Percentiles rank a stretch among this genome's conserved stretches.
Evolutionary conservation across 116 monocot genomes (phyloP).

Genomic region (Thalassia testudinum): DNA sequence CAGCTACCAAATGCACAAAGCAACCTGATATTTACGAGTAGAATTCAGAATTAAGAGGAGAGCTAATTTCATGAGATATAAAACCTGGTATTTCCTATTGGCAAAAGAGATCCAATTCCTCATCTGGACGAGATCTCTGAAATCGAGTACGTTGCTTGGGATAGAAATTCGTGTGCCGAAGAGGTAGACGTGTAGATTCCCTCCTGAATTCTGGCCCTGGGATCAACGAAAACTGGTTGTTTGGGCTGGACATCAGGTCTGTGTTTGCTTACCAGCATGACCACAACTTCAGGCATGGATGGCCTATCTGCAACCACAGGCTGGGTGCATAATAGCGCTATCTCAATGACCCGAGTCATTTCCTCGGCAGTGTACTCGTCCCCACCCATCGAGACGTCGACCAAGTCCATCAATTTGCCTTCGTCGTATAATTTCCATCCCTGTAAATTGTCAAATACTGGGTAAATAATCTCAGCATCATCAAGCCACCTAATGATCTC

Average conservation of each 20-base stretch:
- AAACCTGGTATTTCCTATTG: no score
- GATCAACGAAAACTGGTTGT: slow-evolving; percentile 34
- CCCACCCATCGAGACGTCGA: slow-evolving; percentile 25
- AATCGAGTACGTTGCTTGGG: no score
- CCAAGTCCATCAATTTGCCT: slow-evolving; percentile 11
- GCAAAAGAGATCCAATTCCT: no score
- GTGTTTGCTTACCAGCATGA: slow-evolving; percentile 26
- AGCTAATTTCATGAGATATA: no score
- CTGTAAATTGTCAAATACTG: slow-evolving; percentile 10
- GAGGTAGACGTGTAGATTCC: background rate
- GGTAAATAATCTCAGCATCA: no score
- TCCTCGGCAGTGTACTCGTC: slow-evolving; percentile 16
- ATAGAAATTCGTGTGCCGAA: no score
- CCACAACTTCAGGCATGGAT: slow-evolving; percentile 41
- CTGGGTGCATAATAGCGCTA: slow-evolving; percentile 53
- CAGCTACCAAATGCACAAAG: no score
- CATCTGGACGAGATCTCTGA: no score
- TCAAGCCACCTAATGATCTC: no score
- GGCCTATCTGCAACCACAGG: slow-evolving; percentile 34
- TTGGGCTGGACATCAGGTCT: slow-evolving; percentile 11
- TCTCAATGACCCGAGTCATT: slow-evolving; percentile 26
- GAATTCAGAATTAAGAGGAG: no score
- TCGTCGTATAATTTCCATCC: slow-evolving; percentile 42
- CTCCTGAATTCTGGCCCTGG: slow-evolving; percentile 13
- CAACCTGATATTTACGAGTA: no score